A percentile compares a stretch with the other conserved stretches of the same genome.
Conservation (phyloP, 495 filamentous ascomycete genomes). For the Extremus antarcticus region DNA sequence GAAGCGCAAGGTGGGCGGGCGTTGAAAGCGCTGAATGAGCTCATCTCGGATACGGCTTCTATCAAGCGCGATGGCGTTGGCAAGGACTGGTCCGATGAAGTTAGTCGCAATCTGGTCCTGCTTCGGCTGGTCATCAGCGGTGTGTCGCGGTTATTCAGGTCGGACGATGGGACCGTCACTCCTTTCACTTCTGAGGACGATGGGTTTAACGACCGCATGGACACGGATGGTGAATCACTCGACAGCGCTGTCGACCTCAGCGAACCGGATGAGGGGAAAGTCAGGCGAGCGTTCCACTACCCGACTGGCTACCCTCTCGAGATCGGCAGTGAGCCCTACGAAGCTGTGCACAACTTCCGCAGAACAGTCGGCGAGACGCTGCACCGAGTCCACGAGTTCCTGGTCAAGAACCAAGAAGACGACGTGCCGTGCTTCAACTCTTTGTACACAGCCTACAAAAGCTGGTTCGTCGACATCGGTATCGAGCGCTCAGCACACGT, state of each 20-base stretch:
- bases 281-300: constrained; percentile 72
- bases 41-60: constrained; percentile 71
- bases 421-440: constrained; percentile 91
- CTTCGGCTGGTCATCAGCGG: constrained; percentile 78
- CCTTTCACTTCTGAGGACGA: constrained; percentile 16
- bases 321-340: constrained; percentile 51
- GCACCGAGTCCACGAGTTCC: constrained; percentile 72
- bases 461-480: constrained; percentile 96
- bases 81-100: constrained; percentile 97
- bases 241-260: constrained; percentile 54
- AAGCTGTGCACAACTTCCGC: constrained; percentile 66
- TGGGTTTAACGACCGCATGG: constrained; percentile 28
- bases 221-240: constrained; percentile 36
- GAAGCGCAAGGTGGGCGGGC: constrained; percentile 61
- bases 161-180: constrained; percentile 40
- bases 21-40: constrained; percentile 55
- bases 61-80: constrained; percentile 88
- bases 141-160: constrained; percentile 77
- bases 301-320: constrained; percentile 74
- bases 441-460: constrained; percentile 80
- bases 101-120: constrained; percentile 77
- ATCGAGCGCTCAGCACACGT: constrained; percentile 92
- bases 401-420: constrained; percentile 78
- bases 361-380: constrained; percentile 68
- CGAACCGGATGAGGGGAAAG: constrained; percentile 70